Base-by-base conservation (phyloP, 2,329 filamentous ascomycete genomes). In the Fusarium transvaalense region DNA sequence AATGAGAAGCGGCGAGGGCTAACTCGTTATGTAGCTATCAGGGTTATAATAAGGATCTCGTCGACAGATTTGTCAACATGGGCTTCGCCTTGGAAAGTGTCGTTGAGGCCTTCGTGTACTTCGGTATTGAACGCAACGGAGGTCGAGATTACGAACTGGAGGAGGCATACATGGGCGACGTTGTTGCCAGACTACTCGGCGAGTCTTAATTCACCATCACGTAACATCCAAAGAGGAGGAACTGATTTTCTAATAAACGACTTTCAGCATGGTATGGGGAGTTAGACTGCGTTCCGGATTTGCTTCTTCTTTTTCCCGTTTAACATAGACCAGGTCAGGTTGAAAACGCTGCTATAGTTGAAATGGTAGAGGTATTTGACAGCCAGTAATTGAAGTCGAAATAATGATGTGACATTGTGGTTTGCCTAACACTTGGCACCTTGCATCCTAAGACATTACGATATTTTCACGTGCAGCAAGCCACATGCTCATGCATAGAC, bases 31-130 rank as follows among this genome's bases (percentile, higher is more conserved):
- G n/a, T 21, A 95, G 92, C 66, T 97, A 97, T 76, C 87, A 91
- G 68, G 95, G 96, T 4, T 98, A 97, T 80, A 94, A 94, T 80
- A 91, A 90, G 75, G 86, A 91, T 32, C 84, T 97, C 39, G 88
- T 98, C 68, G 89, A 96, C 74, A 87, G 91, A 6, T 98, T 98
- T 73, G 89, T 92, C 17, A 87, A 84, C 73, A 98, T 98, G 95
- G 95, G 95, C 13, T 98, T 98, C 73, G 90, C 93, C 58, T 86
- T 97, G 3, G 92, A 94, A 48, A 85, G 87, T n/a, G 93, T 98
- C 2, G 93, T 97, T 0, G 87, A 91, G 12, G 92, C 93, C 1
- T 97, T 97, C 75, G 85, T 91, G 53, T 92, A 87, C 64, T 90
- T 96, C 10, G 92, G 92, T 8, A 94, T 97, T 70, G 92, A 95